A percentile compares a stretch with the other conserved stretches of the same genome.
Evolutionary conservation across 257 asterid species (phyloP).

Genomic region (Solanum pimpinellifolium): DNA sequence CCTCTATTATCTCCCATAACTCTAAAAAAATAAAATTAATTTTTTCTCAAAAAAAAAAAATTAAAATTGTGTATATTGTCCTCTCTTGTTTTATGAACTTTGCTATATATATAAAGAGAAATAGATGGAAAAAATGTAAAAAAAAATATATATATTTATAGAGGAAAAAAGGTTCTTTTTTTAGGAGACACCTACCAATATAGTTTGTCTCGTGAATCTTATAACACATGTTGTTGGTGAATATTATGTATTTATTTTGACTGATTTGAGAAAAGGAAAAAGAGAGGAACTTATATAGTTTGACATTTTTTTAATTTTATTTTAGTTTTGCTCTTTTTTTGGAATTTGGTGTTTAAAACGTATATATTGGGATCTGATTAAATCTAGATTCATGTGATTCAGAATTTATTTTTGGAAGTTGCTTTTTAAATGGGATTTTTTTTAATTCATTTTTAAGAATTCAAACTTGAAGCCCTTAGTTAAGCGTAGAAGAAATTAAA

Average conservation of each 20-base stretch:
- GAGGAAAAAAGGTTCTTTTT: background rate
- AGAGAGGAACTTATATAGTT: background rate
- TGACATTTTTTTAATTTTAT: background rate
- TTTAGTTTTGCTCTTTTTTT: background rate
- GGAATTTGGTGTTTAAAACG: background rate
- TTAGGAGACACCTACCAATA: background rate
- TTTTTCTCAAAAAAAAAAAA: no score
- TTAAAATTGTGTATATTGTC: background rate
- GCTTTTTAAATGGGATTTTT: background rate
- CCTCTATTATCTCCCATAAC: slow-evolving; percentile 3
- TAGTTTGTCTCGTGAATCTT: background rate
- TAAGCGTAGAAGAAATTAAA: background rate
- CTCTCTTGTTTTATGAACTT: background rate
- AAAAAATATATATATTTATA: background rate
- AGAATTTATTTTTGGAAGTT: no score
- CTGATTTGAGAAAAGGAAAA: background rate
- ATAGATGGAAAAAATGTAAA: background rate
- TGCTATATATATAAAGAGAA: background rate
- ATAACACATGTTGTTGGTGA: background rate
- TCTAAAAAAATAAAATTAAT: background rate
- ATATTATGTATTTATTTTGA: background rate
- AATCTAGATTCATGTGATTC: background rate
- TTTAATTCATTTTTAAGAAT: no score
- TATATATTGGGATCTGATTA: background rate
- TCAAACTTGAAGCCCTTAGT: no score